Base-by-base conservation (phyloP, 2,329 filamentous ascomycete genomes). In the Erysiphe pulchra region DNA sequence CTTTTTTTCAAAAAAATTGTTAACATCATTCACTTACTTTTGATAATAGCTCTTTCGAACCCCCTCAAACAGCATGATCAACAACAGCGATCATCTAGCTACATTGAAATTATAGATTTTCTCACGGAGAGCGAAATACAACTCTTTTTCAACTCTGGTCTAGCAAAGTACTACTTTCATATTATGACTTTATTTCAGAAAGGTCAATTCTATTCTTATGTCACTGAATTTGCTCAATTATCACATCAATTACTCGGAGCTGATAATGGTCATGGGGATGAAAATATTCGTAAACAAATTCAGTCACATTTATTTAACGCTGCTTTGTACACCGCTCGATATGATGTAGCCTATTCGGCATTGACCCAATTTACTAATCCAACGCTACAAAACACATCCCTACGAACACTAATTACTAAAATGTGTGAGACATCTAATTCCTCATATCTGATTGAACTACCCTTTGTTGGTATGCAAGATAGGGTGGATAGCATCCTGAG, bases 101-200 rank as follows among this genome's bases (percentile, higher is more conserved):
- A 28, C 8, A 5, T 67, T 16, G 70, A 74, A 50, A 77, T 71
- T 53, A 66, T 69, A 39, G 73, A 75, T 9, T 70, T 93, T 13
- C 68, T 95, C 18, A 76, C 80, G 46, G 74, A 83, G 20, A 74
- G 77, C 2, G 83, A 93, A 52, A 78, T 77, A 67, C 71, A 69
- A 32, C 61, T 73, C 6, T 60, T 79, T 20, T 37, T 37, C 13
- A 71, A 85, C 56, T 73, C 73, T 47, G 90, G 87, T 1, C 68
- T 86, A 37, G 71, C 83, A 5, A 76, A 73, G 50, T 98, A 94
- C 62, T 92, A 92, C 60, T 75, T 78, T 38, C 90, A 98, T 59
- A 72, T 95, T 44, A 71, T 86, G 12, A 69, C 74, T 17, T 68
- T 98, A 1, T 95, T 81, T 56, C 86, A 94, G 58, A 73, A 72